A percentile compares a stretch with the other conserved stretches of the same genome.
phyloP scores from a whole-genome alignment of 768 basidiomycete species.

The Lyophyllum atratum region DNA sequence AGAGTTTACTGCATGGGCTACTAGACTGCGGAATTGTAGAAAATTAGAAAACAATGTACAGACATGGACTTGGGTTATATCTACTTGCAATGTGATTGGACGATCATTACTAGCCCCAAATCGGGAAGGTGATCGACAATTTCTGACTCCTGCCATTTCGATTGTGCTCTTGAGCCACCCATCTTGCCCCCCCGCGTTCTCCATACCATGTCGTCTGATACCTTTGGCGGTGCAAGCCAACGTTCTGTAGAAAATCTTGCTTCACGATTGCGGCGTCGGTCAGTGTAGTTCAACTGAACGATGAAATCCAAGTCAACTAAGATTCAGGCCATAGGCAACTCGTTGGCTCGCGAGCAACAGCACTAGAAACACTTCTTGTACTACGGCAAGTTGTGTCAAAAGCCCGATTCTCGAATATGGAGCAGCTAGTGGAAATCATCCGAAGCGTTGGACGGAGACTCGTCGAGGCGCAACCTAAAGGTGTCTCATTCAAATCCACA shows the following conservation, averaged over 20 bases:
- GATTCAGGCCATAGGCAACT: slow-evolving; percentile 64
- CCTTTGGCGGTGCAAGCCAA: slow-evolving; percentile 40
- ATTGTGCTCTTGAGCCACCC: background rate
- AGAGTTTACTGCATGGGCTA: background rate
- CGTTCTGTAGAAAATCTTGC: slow-evolving; percentile 70
- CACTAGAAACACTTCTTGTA: slow-evolving; percentile 86
- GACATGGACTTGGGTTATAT: background rate
- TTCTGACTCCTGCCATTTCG: slow-evolving; percentile 7
- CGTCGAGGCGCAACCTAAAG: slow-evolving; percentile 94
- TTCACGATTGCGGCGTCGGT: slow-evolving; percentile 73
- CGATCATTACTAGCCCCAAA: slow-evolving; percentile 4
- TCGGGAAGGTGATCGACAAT: slow-evolving; percentile 15
- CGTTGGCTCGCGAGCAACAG: slow-evolving; percentile 86
- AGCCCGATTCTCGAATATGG: slow-evolving; percentile 84
- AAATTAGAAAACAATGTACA: background rate
- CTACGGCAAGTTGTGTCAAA: slow-evolving; percentile 88
- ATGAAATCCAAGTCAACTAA: background rate
- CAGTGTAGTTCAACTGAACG: slow-evolving; percentile 31
- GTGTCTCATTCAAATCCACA: slow-evolving; percentile 38
- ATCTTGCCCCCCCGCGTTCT: background rate
- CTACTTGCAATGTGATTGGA: background rate
- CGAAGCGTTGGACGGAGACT: slow-evolving; percentile 77
- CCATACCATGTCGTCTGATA: slow-evolving; percentile 43
- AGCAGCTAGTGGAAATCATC: slow-evolving; percentile 80
- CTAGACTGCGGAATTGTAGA: background rate